Base-by-base conservation (phyloP, 2,329 filamentous ascomycete genomes). In the Zymoseptoria brevis region DNA sequence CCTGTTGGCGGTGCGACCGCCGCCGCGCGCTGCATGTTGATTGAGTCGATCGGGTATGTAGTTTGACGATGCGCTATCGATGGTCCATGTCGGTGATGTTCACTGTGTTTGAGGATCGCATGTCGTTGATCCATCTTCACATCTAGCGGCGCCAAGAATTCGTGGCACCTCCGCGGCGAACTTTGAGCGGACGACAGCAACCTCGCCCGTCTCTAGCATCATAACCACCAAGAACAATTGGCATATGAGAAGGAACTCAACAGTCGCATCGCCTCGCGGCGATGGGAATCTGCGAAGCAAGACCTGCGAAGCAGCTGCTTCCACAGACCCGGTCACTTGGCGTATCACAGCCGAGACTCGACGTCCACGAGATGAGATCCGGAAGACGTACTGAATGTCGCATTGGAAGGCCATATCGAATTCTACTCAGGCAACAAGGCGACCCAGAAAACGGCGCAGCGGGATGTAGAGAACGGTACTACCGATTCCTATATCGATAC, bases 1-100 rank as follows among this genome's bases (percentile, higher is more conserved):
- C 83, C 83, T 16, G 35, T 45, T n/a, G 35, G 35, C 35, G 35
- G 35, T n/a, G 35, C 35, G 35, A 4, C 35, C 2, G 35, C 35
- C 35, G 35, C 35, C 35, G 35, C 35, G 13, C 35, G 35, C 35
- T 45, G 35, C 35, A 45, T 45, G 16, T n/a, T 45, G 35, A 7
- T 16, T 45, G 16, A 16, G n/a, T 45, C 7, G 35, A 45, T 45
- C 13, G 35, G n/a, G 35, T 45, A 2, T 16, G 13, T 4, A 45
- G 35, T 45, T 45, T 45, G 35, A 7, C 35, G 35, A n/a, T 45
- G 1, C 16, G 13, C 35, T 45, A 45, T n/a, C 16, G 35, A 45
- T 45, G 35, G 13, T n/a, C 35, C 35, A 45, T 45, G 4, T 13
- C 35, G 35, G 11, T 11, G 16, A n/a, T n/a, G 35, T 41, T 16